phyloP scores from a whole-genome alignment of 164 flowering plant genomes.

The Magnolia changhungtana region DNA sequence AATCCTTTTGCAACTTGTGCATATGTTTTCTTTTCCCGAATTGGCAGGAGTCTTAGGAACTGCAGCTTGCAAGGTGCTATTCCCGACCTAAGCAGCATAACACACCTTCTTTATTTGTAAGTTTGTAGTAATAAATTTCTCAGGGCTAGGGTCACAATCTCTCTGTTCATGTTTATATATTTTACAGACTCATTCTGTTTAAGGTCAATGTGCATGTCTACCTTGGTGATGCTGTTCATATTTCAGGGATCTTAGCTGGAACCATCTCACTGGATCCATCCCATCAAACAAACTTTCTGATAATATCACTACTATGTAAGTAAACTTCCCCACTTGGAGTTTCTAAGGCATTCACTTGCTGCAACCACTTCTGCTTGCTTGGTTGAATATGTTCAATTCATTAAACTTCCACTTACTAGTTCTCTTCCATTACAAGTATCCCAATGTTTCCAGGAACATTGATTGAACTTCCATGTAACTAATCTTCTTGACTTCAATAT shows the following conservation, averaged over 20 bases:
- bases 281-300: conserved; percentile 56
- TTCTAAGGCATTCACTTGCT: not conserved
- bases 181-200: not conserved
- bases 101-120: conserved; percentile 62
- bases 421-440: not conserved
- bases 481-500: not conserved
- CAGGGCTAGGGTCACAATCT: not conserved
- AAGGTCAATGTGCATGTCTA: not conserved
- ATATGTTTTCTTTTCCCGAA: not conserved
- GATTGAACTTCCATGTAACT: not conserved
- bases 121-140: conserved; percentile 20
- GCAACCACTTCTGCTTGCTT: not conserved
- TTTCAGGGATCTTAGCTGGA: conserved; percentile 81
- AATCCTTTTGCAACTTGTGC: not conserved
- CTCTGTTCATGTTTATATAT: not conserved
- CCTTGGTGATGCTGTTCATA: conserved; percentile 1
- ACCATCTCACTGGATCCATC: conserved; percentile 59
- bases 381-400: not conserved
- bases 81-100: conserved; percentile 65
- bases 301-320: conserved; percentile 76
- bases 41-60: conserved; percentile 79
- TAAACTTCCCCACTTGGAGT: not conserved
- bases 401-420: too few species aligned
- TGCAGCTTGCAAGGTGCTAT: conserved; percentile 71
- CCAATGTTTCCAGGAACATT: not conserved